Conservation (phyloP, 2,329 filamentous ascomycete genomes). For the Aspergillus carbonarius region DNA sequence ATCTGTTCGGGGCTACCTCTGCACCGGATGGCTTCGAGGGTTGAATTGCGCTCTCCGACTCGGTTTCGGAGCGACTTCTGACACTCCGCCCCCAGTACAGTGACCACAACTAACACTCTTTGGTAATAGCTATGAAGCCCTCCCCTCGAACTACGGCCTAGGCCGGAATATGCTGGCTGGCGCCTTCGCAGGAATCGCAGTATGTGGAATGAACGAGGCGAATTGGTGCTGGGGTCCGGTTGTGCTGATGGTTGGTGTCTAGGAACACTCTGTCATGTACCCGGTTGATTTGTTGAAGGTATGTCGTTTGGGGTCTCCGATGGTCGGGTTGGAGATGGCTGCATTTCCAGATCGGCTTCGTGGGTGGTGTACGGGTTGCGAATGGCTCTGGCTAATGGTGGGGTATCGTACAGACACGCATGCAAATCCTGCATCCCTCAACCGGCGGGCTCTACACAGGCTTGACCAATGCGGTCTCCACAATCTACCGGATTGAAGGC, state of each 20-base stretch:
- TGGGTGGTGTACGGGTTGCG: neutral
- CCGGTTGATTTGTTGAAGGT: constrained; percentile 98
- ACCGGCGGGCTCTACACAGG: constrained; percentile 81
- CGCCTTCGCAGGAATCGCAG: constrained; percentile 93
- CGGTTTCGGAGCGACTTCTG: neutral
- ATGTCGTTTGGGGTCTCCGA: constrained; percentile 25
- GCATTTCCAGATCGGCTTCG: neutral
- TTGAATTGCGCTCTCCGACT: neutral
- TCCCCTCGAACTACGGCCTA: constrained; percentile 92
- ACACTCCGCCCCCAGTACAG: neutral
- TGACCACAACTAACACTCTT: constrained; percentile 22
- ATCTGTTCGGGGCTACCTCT: neutral
- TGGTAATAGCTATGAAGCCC: constrained; percentile 73
- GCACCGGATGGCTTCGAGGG: neutral
- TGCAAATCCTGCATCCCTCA: constrained; percentile 90
- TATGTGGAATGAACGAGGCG: constrained; percentile 49
- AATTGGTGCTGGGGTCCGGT: neutral
- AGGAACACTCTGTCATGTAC: constrained; percentile 99
- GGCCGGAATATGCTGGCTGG: constrained; percentile 93
- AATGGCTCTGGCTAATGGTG: constrained; percentile 5
- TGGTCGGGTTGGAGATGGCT: neutral
- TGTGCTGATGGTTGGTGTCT: constrained; percentile 21
- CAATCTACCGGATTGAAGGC: constrained; percentile 87
- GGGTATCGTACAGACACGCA: constrained; percentile 69
- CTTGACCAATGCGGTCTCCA: constrained; percentile 86